Base-by-base conservation (phyloP, 352 stramenopile species). In the Phytophthora boehmeriae region DNA sequence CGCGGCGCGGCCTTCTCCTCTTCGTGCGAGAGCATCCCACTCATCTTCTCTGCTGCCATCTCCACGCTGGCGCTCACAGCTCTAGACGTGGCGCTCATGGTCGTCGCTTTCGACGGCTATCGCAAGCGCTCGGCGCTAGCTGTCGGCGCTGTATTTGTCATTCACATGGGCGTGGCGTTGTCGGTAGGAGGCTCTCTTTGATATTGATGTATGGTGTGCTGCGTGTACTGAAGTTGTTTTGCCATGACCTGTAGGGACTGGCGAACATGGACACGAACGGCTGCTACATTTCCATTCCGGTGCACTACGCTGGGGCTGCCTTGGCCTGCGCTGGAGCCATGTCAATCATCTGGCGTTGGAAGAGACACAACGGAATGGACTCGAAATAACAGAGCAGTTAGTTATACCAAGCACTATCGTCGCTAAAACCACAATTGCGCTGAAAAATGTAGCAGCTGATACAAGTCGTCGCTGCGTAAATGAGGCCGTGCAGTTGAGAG, bases 81-180 rank as follows among this genome's bases (percentile, higher is more conserved):
- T 17, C 58, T 93, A 52, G 83, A 95, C 64, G 77, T 93, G 9
- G 79, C 83, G 35, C 78, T 95, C 49, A 94, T 93, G 84, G 68
- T 93, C 64, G 52, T 95, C 14, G 84, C 87, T 35, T 95, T 95
- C 57, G 80, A 90, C 25, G 83, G 82, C 23, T 95, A 90, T 64
- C 84, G 87, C 56, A 88, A 88, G 56, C 71, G 72, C 16, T 90
- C 76, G 25, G 32, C 47, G 27, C 20, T 85, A 34, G 58, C 70
- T 17, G 63, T 92, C 19, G 77, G 63, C 28, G 68, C 67, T 20
- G 86, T 93, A 8, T 75, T 82, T 41, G 52, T 87, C n/a, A 69
- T 95, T 16, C 86, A 95, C 71, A 66, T 93, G 55, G 80, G 70
- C 42, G 83, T 92, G 17, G 83, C 80, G 2, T 69, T 95, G 30